Evolutionary conservation across 2,329 filamentous ascomycete genomes (phyloP).

Genomic region (Fusarium buharicum): DNA sequence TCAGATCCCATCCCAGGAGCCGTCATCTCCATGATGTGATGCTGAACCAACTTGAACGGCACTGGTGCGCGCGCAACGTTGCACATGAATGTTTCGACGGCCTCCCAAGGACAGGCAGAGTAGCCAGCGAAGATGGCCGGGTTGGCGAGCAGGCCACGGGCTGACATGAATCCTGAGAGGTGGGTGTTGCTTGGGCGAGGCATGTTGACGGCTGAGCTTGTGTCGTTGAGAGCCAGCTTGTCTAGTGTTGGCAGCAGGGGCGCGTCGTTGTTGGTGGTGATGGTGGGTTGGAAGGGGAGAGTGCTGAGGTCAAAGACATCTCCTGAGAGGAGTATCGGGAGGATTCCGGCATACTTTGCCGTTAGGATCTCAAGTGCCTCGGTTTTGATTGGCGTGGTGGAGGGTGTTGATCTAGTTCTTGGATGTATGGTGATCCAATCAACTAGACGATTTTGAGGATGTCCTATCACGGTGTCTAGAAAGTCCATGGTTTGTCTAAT

Average conservation of each 20-base stretch:
- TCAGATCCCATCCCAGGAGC: slow-evolving; percentile 65
- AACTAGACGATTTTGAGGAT: slow-evolving; percentile 61
- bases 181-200: slow-evolving; percentile 57
- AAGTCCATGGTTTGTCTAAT: slow-evolving; percentile 67
- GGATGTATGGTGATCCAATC: slow-evolving; percentile 79
- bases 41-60: slow-evolving; percentile 70
- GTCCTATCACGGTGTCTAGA: slow-evolving; percentile 69
- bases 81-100: slow-evolving; percentile 70
- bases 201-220: slow-evolving; percentile 9
- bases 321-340: slow-evolving; percentile 75
- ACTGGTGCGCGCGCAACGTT: slow-evolving; percentile 67
- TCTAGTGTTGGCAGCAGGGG: slow-evolving; percentile 40
- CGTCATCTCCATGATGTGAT: slow-evolving; percentile 76
- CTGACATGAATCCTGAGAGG: slow-evolving; percentile 74
- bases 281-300: slow-evolving; percentile 56
- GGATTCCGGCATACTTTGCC: slow-evolving; percentile 60
- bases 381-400: slow-evolving; percentile 68
- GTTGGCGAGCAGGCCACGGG: slow-evolving; percentile 73
- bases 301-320: slow-evolving; percentile 70
- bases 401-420: slow-evolving; percentile 69
- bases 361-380: slow-evolving; percentile 69
- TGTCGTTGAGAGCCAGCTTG: slow-evolving; percentile 45
- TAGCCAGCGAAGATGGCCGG: slow-evolving; percentile 71
- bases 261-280: slow-evolving; percentile 41
- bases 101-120: slow-evolving; percentile 68